Evolutionary conservation across 345 rosid species (phyloP).

Genomic region (Sapria himalayana): DNA sequence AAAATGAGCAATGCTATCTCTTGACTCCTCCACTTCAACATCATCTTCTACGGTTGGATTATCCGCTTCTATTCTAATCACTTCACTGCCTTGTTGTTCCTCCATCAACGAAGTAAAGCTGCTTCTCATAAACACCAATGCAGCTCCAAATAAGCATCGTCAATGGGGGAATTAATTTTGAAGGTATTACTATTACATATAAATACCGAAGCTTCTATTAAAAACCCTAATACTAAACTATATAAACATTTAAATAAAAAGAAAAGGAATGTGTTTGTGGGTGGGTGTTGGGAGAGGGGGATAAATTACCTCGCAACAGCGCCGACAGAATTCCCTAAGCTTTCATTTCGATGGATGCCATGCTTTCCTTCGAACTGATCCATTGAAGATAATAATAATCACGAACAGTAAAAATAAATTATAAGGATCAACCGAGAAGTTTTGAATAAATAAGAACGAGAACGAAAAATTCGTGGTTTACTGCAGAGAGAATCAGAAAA

Average conservation of each 20-base stretch:
- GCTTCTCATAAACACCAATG: slow-evolving; percentile 9
- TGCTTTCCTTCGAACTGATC: slow-evolving; percentile 33
- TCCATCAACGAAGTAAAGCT: slow-evolving; percentile 28
- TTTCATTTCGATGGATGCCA: slow-evolving; percentile 35
- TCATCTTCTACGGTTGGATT: too few relatives aligned
- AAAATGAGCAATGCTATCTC: too few relatives aligned
- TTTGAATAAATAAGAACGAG: slow-evolving; percentile 11
- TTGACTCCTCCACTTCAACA: too few relatives aligned
- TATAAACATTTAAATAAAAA: too few relatives aligned
- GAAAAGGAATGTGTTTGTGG: slow-evolving; percentile 8
- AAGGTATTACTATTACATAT: slow-evolving; percentile 7
- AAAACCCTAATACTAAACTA: slow-evolving; percentile 29
- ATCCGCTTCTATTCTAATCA: too few relatives aligned
- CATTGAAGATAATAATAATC: slow-evolving; percentile 3
- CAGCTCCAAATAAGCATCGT: slow-evolving; percentile 7
- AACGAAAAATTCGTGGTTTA: slow-evolving; percentile 39
- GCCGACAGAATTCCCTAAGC: slow-evolving; percentile 45
- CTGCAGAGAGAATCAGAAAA: slow-evolving; percentile 13
- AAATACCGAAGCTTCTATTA: slow-evolving; percentile 11
- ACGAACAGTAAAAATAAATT: slow-evolving; percentile 5
- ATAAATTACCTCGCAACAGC: slow-evolving; percentile 39
- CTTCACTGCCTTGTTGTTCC: slow-evolving; percentile 12
- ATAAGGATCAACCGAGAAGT: slow-evolving; percentile 10
- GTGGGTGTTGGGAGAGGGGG: slow-evolving; percentile 5
- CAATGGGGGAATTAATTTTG: slow-evolving; percentile 8